These are phyloP conservation scores for Viridothelium virens DNA, from an alignment of 495 filamentous ascomycete species.

Conservation along the genomic window DNA sequence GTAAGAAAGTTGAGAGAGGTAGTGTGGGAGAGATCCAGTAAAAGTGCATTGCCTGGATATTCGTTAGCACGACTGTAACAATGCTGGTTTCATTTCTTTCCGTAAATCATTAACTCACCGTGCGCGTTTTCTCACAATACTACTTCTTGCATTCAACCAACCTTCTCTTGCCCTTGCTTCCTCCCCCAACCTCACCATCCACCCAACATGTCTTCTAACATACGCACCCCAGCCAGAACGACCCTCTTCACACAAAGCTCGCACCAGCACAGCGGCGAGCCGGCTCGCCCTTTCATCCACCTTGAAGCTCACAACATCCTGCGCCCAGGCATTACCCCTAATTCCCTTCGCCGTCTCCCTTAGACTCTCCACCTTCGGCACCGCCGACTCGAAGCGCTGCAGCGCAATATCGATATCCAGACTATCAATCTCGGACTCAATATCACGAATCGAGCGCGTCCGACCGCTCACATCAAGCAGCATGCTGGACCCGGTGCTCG, in stretches of 20 bases:
- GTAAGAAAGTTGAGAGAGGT: constrained; percentile 92
- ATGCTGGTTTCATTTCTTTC: neutral
- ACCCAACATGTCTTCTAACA: constrained; percentile 54
- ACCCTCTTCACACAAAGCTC: constrained; percentile 5
- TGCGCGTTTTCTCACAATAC: constrained; percentile 68
- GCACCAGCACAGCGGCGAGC: constrained; percentile 48
- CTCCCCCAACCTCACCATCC: constrained; percentile 78
- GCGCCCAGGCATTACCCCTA: constrained; percentile 74
- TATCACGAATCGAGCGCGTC: constrained; percentile 90
- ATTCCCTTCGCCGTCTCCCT: constrained; percentile 67
- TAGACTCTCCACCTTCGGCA: constrained; percentile 72
- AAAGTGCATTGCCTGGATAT: constrained; percentile 73
- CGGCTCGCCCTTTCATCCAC: constrained; percentile 77
- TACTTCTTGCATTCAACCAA: constrained; percentile 69
- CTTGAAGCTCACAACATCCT: constrained; percentile 81
- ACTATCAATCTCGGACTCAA: constrained; percentile 90
- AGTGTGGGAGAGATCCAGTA: constrained; percentile 80
- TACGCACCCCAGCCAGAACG: neutral
- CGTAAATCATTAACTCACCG: constrained; percentile 48
- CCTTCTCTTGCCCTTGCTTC: constrained; percentile 82
- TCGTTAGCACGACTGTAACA: too few relatives aligned
- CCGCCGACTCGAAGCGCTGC: constrained; percentile 79
- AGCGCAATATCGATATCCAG: constrained; percentile 93
- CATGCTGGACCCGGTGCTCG: constrained; percentile 44
- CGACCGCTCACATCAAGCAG: constrained; percentile 94